Percentiles rank a stretch among this genome's conserved stretches.
phyloP scores from a whole-genome alignment of 2,329 filamentous ascomycete species.

The Xylariaceae sp. region DNA sequence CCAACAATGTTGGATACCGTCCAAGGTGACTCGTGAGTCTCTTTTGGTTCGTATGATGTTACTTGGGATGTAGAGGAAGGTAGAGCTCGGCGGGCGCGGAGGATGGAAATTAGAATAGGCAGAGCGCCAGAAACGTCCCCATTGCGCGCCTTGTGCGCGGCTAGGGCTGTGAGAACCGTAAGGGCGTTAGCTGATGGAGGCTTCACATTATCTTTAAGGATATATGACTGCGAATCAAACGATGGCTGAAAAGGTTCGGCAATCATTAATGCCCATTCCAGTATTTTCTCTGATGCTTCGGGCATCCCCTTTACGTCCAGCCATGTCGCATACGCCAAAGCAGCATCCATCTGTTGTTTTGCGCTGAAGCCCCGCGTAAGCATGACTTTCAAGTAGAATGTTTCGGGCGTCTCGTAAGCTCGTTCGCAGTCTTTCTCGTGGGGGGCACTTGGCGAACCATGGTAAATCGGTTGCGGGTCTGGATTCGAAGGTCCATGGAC shows the following conservation, averaged over 20 bases:
- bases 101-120: slow-evolving; percentile 78
- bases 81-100: slow-evolving; percentile 69
- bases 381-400: slow-evolving; percentile 76
- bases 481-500: slow-evolving; percentile 83
- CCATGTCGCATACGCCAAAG: slow-evolving; percentile 79
- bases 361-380: slow-evolving; percentile 74
- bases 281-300: slow-evolving; percentile 66
- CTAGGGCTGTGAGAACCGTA: slow-evolving; percentile 69
- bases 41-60: slow-evolving; percentile 4
- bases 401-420: slow-evolving; percentile 67
- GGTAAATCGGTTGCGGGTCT: slow-evolving; percentile 66
- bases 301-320: slow-evolving; percentile 69
- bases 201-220: slow-evolving; percentile 57
- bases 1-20: slow-evolving; percentile 22
- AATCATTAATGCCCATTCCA: slow-evolving; percentile 61
- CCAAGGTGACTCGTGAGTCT: slow-evolving; percentile 11
- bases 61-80: slow-evolving; percentile 19
- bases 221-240: slow-evolving; percentile 58
- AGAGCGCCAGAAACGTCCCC: slow-evolving; percentile 66
- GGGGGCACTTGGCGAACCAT: slow-evolving; percentile 58
- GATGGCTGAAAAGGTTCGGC: slow-evolving; percentile 21
- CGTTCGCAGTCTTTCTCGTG: slow-evolving; percentile 70
- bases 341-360: slow-evolving; percentile 78
- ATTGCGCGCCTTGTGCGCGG: slow-evolving; percentile 69
- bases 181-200: slow-evolving; percentile 70